Conservation (phyloP, 108 stramenopile species). For the Pseudonitzschia multistriata region DNA sequence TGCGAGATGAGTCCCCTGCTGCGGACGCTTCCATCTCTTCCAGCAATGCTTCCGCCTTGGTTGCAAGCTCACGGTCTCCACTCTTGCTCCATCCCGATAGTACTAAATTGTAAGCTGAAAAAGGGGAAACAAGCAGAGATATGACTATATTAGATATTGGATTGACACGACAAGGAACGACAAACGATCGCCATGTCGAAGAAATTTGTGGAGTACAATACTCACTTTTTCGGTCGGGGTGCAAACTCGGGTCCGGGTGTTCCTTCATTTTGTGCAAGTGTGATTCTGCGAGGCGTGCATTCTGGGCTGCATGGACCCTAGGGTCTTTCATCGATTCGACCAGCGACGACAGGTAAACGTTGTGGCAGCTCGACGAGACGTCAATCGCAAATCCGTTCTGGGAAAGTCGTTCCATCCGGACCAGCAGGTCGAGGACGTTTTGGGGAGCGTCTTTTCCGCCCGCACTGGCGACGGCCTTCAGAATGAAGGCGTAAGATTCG, state of each 20-base stretch:
- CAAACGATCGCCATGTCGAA: neutral
- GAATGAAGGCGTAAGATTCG: constrained; percentile 14
- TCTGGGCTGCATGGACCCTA: neutral
- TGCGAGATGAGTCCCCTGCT: neutral
- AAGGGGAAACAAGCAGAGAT: neutral
- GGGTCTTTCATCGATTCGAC: constrained; percentile 3
- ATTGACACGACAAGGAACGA: no score
- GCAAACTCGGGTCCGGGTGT: constrained; percentile 1
- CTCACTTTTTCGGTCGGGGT: constrained; percentile 22
- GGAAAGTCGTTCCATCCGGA: constrained; percentile 28
- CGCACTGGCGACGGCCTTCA: constrained; percentile 16
- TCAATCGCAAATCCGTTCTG: constrained; percentile 22
- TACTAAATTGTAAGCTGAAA: constrained; percentile 21
- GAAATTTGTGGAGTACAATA: neutral
- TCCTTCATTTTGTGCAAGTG: constrained; percentile 19
- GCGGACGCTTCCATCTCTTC: constrained; percentile 11
- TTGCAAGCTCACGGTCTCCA: constrained; percentile 8
- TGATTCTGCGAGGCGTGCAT: constrained; percentile 19
- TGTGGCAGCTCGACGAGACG: constrained; percentile 24
- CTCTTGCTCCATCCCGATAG: constrained; percentile 28
- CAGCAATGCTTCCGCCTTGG: constrained; percentile 25
- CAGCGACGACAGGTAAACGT: constrained; percentile 23
- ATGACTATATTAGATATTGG: neutral
- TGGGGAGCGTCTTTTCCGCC: constrained; percentile 14
- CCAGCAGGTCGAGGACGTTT: constrained; percentile 11